Evolutionary conservation across 495 filamentous ascomycete species (phyloP), one percentile per base, ranked within the genome.

Genomic region (Aspergillus avenaceus): DNA sequence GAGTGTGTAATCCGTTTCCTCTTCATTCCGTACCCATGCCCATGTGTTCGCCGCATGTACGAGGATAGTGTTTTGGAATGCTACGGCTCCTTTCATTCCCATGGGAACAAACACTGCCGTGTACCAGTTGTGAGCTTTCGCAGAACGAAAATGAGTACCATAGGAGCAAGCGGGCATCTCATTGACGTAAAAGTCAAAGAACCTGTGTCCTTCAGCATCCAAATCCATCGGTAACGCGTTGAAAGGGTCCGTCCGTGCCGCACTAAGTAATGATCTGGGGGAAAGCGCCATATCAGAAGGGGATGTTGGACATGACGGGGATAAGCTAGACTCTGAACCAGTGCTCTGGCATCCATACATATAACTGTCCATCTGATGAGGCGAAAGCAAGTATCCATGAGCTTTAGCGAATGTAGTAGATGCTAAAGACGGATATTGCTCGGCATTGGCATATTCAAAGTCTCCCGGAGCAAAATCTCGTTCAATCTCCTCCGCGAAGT

Each of bases 121-220:
- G 37, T 71, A 69, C 69, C 67, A 71, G 22, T 74, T 67, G 29
- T 71, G 66, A 5, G 71, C 69, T 16, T 64, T 62, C n/a, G 45
- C 4, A 3, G 69, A 66, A 13, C 59, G 59, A 11, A 60, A 65
- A 56, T 70, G 65, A 2, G 55, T 36, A 16, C 62, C 71, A 27
- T 72, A 74, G 11, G 66, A 70, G 48, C 63, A 67, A 7, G 67
- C 59, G 0, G 66, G 68, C 66, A 73, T 71, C 23, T 64, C 60
- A 28, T 65, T 66, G n/a, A 68, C 63, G 32, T 70, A 73, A 31
- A 69, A 71, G 46, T 73, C 71, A 27, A 71, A 71, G 4, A 71
- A 46, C 14, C 53, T 50, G 43, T 69, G 56, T 14, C 61, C 63
- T 32, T 71, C 61, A 7, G 47, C 40, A 45, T 62, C 55, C 21